Conservation (phyloP, 176 grass and related monocot species). For the Hordeum vulgare region MorexV3_pseudomolecules_assembly NC_058518.1:328245729-328246228, state of each 20-base stretch:
- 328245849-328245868: not conserved
- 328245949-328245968: constrained; percentile 16
- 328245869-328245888: not conserved
- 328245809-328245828: constrained; percentile 29
- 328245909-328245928: constrained; percentile 23
- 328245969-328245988: constrained; percentile 28
- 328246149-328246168: too few relatives aligned
- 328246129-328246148: too few relatives aligned
- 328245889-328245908: not conserved
- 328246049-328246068: not conserved
- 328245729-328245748: too few relatives aligned
- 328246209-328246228: too few relatives aligned
- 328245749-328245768: too few relatives aligned
- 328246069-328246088: not conserved
- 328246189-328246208: too few relatives aligned
- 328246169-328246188: too few relatives aligned
- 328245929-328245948: constrained; percentile 39
- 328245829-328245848: constrained; percentile 13
- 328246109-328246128: too few relatives aligned
- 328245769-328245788: not conserved
- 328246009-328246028: not conserved
- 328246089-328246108: not conserved
- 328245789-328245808: constrained; percentile 6
- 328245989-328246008: constrained; percentile 23
- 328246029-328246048: constrained; percentile 5